A percentile compares a stretch with the other conserved stretches of the same genome.
phyloP scores from a whole-genome alignment of 2,329 filamentous ascomycete genomes.

The Lasiodiplodia gonubiensis region DNA sequence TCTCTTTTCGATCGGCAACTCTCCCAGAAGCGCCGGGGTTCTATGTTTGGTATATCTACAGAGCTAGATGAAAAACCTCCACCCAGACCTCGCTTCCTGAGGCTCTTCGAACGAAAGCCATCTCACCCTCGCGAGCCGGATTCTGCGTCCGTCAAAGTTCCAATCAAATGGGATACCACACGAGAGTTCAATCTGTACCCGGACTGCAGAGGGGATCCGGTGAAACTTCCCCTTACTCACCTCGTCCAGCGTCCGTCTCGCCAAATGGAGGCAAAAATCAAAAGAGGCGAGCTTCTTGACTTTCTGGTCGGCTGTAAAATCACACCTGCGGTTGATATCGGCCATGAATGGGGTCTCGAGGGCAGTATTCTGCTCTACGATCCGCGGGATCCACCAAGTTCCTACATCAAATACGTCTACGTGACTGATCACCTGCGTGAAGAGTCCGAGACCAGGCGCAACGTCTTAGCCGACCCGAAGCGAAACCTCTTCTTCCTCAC shows the following conservation, averaged over 20 bases:
- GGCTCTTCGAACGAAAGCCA: neutral
- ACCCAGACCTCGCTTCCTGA: neutral
- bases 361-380: constrained; percentile 6
- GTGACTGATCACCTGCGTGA: neutral
- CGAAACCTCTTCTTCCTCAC: constrained; percentile 23
- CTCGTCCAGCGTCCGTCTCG: neutral
- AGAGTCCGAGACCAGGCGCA: neutral
- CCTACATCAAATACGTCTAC: constrained; percentile 5
- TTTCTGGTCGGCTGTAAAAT: neutral
- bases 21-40: neutral
- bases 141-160: neutral
- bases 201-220: neutral
- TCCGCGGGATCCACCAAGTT: neutral
- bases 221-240: neutral
- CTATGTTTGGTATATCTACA: neutral
- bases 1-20: neutral
- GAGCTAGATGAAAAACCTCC: neutral
- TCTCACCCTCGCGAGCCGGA: neutral
- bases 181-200: neutral
- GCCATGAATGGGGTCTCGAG: constrained; percentile 1
- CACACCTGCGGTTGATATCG: neutral
- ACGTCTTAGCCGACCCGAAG: neutral
- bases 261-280: neutral
- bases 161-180: constrained; percentile 1
- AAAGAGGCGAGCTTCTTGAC: neutral